These are phyloP conservation scores for Corrigiola litoralis DNA, from an alignment of 179 eudicot species.

Conservation along the genomic window DNA sequence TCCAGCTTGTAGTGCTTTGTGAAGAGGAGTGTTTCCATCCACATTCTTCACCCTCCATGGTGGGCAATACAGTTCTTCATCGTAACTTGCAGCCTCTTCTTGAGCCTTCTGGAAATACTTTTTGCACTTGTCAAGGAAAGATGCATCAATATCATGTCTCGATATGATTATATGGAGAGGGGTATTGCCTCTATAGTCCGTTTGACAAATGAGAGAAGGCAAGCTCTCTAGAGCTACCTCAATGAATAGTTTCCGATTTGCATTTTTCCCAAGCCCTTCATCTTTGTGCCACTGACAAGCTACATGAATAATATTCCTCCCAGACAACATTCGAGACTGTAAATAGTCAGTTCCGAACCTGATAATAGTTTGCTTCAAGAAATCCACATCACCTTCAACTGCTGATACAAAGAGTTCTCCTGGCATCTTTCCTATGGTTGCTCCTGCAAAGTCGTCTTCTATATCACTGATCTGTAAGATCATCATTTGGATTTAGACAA, in stretches of 20 bases:
- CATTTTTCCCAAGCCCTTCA: neutral
- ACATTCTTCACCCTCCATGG: constrained; percentile 9
- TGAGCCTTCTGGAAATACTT: neutral
- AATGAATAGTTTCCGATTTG: neutral
- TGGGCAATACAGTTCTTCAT: neutral
- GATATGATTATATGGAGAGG: neutral
- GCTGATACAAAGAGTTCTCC: no score
- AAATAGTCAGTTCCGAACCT: no score
- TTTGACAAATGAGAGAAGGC: neutral
- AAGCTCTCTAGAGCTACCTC: neutral
- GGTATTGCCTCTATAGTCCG: neutral
- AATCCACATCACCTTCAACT: no score
- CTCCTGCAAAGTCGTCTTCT: no score
- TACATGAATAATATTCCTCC: neutral
- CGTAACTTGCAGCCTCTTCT: neutral
- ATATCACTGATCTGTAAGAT: no score
- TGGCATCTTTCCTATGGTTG: no score
- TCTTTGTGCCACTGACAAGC: neutral
- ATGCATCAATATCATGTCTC: neutral
- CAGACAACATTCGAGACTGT: no score
- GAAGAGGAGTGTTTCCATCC: constrained; percentile 11
- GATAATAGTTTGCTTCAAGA: no score
- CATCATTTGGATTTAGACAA: no score
- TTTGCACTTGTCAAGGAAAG: neutral
- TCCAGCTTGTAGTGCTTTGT: neutral